Evolutionary conservation across 129 eudicot species (phyloP).

Genomic region (Chrysanthemum lavandulifolium): DNA sequence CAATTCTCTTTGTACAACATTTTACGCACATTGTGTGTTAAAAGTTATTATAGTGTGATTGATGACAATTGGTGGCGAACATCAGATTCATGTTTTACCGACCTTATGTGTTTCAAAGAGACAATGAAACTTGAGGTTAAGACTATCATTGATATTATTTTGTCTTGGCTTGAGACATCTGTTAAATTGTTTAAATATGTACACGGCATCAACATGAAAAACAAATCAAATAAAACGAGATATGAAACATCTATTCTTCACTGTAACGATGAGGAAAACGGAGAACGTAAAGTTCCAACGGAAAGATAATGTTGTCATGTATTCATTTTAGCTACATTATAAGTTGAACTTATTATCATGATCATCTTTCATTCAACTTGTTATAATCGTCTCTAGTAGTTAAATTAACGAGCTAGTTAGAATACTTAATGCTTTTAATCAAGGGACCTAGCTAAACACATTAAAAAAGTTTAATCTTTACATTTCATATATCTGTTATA

Average conservation of each 20-base stretch:
- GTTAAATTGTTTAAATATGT: neutral
- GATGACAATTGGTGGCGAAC: constrained; percentile 3
- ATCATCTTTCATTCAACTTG: neutral
- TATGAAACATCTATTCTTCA: constrained; percentile 17
- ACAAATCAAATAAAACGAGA: neutral
- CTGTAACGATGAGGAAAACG: constrained; percentile 24
- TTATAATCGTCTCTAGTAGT: too few species aligned
- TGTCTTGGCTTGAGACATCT: constrained; percentile 18
- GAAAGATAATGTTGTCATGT: constrained; percentile 2
- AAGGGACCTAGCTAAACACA: too few species aligned
- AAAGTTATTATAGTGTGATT: neutral
- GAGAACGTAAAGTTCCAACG: constrained; percentile 2
- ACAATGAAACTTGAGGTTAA: constrained; percentile 5
- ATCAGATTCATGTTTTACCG: constrained; percentile 13
- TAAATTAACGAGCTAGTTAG: too few species aligned
- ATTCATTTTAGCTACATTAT: neutral
- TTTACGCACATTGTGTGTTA: constrained; percentile 3
- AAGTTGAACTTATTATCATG: neutral
- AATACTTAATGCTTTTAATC: too few species aligned
- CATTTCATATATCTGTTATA: too few species aligned
- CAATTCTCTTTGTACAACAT: neutral
- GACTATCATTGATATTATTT: neutral
- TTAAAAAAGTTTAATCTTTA: too few species aligned
- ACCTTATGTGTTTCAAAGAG: constrained; percentile 27
- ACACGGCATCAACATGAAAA: neutral